Evolutionary conservation across 78 protist genomes (phyloP).

Genomic region (Dictyostelium firmibasis): DNA sequence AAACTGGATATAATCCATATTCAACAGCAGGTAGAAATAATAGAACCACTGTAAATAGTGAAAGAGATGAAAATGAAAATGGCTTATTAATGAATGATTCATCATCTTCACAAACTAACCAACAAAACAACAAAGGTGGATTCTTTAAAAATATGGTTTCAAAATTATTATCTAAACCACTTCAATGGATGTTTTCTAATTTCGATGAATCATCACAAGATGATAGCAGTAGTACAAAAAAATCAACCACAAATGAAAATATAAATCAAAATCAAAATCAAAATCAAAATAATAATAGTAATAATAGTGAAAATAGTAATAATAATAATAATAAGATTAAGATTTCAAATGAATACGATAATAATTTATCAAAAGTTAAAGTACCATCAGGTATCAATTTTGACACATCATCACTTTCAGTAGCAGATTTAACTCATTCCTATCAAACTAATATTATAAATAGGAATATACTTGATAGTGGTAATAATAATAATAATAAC

Average conservation of each 20-base stretch:
- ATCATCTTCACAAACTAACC: not conserved
- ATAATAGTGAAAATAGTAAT: not conserved
- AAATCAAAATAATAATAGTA: not conserved
- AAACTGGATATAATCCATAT: not conserved
- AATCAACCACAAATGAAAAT: not conserved
- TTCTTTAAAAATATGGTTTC: constrained; percentile 5
- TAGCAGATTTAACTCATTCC: not conserved
- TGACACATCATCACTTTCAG: not conserved
- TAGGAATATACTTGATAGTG: not conserved
- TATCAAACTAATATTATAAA: not conserved
- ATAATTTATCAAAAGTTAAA: not conserved
- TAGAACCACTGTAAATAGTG: not conserved
- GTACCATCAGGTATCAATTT: not conserved
- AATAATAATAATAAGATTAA: not conserved
- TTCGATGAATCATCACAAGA: not conserved
- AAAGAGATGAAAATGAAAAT: not conserved
- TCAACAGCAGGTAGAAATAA: not conserved
- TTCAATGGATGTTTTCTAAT: constrained; percentile 20
- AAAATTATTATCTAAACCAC: not conserved
- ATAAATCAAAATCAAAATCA: not conserved
- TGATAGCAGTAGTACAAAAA: not conserved
- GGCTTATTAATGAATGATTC: not conserved
- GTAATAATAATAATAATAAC: not conserved
- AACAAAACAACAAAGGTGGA: not conserved
- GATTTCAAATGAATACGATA: not conserved